Conservation (phyloP, 2,329 filamentous ascomycete species). For the Calycina marina region DNA sequence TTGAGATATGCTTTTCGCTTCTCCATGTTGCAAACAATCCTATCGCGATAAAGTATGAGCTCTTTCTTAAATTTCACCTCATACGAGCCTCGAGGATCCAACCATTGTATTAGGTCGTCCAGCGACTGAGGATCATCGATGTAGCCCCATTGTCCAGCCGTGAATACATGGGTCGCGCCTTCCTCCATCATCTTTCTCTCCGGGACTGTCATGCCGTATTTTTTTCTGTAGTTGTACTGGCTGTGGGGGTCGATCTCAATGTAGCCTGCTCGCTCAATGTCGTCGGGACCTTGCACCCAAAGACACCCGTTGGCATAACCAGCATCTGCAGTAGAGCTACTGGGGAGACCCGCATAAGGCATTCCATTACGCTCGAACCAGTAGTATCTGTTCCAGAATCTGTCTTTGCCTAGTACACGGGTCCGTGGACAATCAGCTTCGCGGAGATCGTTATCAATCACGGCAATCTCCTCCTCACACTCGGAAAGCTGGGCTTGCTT, state of each 20-base stretch:
- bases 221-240: constrained; percentile 59
- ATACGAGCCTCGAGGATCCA: constrained; percentile 74
- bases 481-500: constrained; percentile 67
- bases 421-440: constrained; percentile 90
- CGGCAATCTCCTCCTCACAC: constrained; percentile 72
- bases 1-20: constrained; percentile 61
- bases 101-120: constrained; percentile 70
- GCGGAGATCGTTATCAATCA: constrained; percentile 80
- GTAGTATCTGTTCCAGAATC: constrained; percentile 97
- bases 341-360: constrained; percentile 80
- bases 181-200: constrained; percentile 81
- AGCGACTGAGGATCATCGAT: constrained; percentile 69
- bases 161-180: constrained; percentile 62
- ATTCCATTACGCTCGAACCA: constrained; percentile 99
- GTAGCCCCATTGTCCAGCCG: constrained; percentile 78
- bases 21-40: constrained; percentile 67
- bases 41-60: constrained; percentile 58
- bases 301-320: constrained; percentile 88
- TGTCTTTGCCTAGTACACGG: constrained; percentile 77
- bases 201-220: constrained; percentile 69
- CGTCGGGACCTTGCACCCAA: constrained; percentile 92
- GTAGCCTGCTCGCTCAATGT: constrained; percentile 73
- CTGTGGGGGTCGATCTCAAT: constrained; percentile 62
- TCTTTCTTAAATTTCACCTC: constrained; percentile 84
- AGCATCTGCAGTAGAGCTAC: constrained; percentile 74